Percentiles rank a stretch among this genome's conserved stretches.
Evolutionary conservation across 768 basidiomycete genomes (phyloP).

Genomic region (Amanita exitialis): DNA sequence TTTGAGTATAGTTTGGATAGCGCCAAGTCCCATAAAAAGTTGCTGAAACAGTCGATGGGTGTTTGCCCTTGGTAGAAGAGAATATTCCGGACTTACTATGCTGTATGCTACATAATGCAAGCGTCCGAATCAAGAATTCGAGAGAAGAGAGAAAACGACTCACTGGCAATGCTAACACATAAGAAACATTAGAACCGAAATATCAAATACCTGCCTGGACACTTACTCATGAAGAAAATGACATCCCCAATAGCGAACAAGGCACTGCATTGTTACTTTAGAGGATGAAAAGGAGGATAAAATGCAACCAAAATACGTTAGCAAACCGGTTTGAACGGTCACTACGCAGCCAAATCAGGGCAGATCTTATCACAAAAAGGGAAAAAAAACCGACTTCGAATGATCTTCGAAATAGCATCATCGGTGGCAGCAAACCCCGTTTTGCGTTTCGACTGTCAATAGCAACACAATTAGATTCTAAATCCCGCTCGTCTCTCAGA

Average conservation of each 20-base stretch:
- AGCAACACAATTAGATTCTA: neutral
- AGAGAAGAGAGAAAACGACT: neutral
- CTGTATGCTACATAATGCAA: constrained; percentile 24
- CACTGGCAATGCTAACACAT: constrained; percentile 24
- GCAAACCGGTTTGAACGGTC: constrained; percentile 34
- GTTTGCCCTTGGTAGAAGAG: no score
- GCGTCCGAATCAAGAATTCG: neutral
- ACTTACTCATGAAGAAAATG: constrained; percentile 34
- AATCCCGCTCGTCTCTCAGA: neutral
- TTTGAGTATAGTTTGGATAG: constrained; percentile 40
- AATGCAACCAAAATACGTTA: constrained; percentile 15
- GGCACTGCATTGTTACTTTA: constrained; percentile 14
- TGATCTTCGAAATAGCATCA: constrained; percentile 28
- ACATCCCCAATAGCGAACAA: constrained; percentile 32
- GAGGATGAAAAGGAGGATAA: neutral
- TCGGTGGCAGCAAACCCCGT: constrained; percentile 33
- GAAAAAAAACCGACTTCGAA: constrained; percentile 15
- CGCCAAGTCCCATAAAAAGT: constrained; percentile 40
- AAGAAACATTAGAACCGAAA: neutral
- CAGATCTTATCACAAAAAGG: constrained; percentile 8
- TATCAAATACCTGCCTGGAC: neutral
- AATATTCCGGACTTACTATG: constrained; percentile 23
- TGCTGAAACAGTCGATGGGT: constrained; percentile 16
- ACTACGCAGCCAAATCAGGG: constrained; percentile 12
- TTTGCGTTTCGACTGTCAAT: constrained; percentile 20